Base-by-base conservation (phyloP, 164 flowering plant genomes). In the Tetrastigma voinierianum region DNA sequence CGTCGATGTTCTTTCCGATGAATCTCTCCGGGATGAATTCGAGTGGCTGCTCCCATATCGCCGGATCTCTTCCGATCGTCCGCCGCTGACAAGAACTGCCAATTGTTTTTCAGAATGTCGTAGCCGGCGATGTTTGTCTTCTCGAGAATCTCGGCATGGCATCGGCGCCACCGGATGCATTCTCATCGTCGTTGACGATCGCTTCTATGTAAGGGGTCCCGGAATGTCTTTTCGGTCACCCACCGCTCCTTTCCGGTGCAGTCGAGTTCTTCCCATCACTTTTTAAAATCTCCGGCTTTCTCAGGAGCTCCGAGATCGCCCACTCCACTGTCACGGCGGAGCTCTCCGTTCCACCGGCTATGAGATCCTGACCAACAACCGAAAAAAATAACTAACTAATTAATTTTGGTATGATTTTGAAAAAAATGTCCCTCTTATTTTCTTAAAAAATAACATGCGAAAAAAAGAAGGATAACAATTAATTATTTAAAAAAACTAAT, bases 151-250 rank as follows among this genome's bases (percentile, higher is more conserved):
- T 71, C 0, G 96, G 97, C 4, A 81, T 81, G 88, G 57, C 85
- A 88, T 66, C 9, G 93, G 93, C 53, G 91, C 91, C 60, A 84
- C 89, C 0, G 98, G 98, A 74, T 90, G 98, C 63, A 92, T 16
- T 47, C 95, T 59, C 91, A 93, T 84, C 10, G 95, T 85, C 73
- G 90, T 90, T 90, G 9, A 75, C 82, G n/a, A 90, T 83, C 0
- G 88, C 81, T 2, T 86, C 72, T 0, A 90, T 67, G 69, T 75
- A 90, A 1, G 96, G 90, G 89, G 73, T 17, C 80, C 63, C 1
- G 72, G 73, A 9, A 90, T 72, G 82, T 92, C 98, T 16, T 76
- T 81, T 90, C 98, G 53, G 81, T 75, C 4, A 87, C 90, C 90
- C 90, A 83, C 58, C 87, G 72, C 9, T 85, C 84, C 53, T 54